Evolutionary conservation across 768 basidiomycete genomes (phyloP), one percentile per base, ranked within the genome.

Genomic region (Russula virescens): DNA sequence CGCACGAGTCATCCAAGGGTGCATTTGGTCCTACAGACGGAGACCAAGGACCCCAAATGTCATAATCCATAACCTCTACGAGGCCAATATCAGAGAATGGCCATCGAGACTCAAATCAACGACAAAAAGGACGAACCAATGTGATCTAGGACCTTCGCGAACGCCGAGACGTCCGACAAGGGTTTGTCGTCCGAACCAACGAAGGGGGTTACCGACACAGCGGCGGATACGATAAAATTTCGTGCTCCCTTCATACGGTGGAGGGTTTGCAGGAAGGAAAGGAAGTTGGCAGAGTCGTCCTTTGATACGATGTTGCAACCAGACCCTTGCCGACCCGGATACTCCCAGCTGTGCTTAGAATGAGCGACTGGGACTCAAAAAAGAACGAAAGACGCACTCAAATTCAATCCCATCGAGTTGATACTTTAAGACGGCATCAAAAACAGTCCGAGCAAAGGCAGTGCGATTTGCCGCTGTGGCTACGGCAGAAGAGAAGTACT

Each of bases 1-100:
- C 82, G 71, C 95, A 97, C 1, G 81, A 78, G 74, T 97, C 87
- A 60, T 85, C 77, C 52, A 97, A 78, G 11, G 95, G 94, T 5
- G 96, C 87, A 72, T 92, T 93, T n/a, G 96, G 85, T 2, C 94
- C 94, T 58, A 82, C 79, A 65, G 84, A 70, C 61, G 76, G 71
- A 48, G 79, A 78, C 71, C 80, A 80, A 14, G 78, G 75, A 13
- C 84, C 83, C 68, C 75, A 80, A 58, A 88, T 73, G 68, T 89
- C 88, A 72, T 89, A 89, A 71, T 83, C 83, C 88, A 89, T 89
- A 46, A 87, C 75, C 35, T 68, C 67, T 68, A 45, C 19, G 21
- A 18, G 2, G 5, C 2, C 28, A 21, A 34, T 6, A 18, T 48
- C 26, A 42, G 52, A 50, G 23, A 58, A 46, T 18, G 8, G 5